Base-by-base conservation (phyloP, 179 eudicot genomes). In the Corrigiola litoralis region DNA sequence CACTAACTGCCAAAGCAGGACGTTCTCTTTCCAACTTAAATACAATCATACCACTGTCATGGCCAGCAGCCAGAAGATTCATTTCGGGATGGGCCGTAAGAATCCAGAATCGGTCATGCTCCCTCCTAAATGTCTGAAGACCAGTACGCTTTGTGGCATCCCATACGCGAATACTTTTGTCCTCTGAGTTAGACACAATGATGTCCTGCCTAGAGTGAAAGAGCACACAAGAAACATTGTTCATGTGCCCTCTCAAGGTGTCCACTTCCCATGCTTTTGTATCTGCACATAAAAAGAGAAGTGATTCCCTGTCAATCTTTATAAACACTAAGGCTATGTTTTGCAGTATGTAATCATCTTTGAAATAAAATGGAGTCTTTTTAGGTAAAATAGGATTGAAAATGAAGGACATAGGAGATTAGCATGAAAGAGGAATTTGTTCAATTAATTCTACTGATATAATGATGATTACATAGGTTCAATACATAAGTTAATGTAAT, bases 231-330 rank as follows among this genome's bases (percentile, higher is more conserved):
- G 98, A 92, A 34, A 92, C 95, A 75, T 92, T 91, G 67, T 91
- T 91, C 97, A 82, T 89, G 84, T 91, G 97, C 54, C 97, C 97
- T 63, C 97, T 86, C 67, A 92, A 74, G 4, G 98, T 87, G 72
- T 92, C 98, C 69, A 92, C 98, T 61, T 92, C 98, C 98, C 98
- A 92, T 41, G 98, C 96, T 82, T 92, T 92, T 49, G 98, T 89
- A 80, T 92, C 97, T 91, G 89, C 52, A 70, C 29, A 14, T 29
- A 38, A 29, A 31, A 17, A 44, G 54, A 56, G 38, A 69, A 27
- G 24, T 38, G 21, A 20, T 51, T 46, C 20, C 49, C 40, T 25
- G 47, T 63, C 63, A 63, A 56, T 29, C 37, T 7, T 4, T 20
- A 21, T 20, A 27, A 12, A 0, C n/a, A n/a, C n/a, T n/a, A n/a